A percentile compares a stretch with the other conserved stretches of the same genome.
Conservation (phyloP, 495 filamentous ascomycete genomes). For the Cercophora sp. region DNA sequence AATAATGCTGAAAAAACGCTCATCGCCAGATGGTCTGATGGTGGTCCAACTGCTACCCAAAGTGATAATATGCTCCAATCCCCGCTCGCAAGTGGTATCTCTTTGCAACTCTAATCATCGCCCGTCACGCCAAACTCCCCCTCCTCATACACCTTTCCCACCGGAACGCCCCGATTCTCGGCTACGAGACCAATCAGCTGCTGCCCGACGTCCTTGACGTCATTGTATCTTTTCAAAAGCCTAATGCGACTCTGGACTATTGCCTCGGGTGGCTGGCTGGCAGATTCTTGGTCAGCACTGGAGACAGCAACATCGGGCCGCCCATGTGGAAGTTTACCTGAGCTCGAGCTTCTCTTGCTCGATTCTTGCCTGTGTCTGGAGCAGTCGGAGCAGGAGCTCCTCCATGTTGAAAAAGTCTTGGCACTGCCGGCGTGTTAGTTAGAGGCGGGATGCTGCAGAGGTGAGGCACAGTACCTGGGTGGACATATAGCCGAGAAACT, state of each 20-base stretch:
- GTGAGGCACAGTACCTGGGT: too few species aligned
- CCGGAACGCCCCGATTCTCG: slow-evolving; percentile 59
- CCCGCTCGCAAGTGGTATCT: too few species aligned
- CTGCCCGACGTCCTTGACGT: slow-evolving; percentile 67
- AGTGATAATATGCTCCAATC: too few species aligned
- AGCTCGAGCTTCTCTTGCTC: slow-evolving; percentile 4
- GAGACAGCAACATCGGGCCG: neutral
- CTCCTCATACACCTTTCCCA: slow-evolving; percentile 54
- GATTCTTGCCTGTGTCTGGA: too few species aligned
- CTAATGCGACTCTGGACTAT: slow-evolving; percentile 60
- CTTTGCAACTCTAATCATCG: too few species aligned
- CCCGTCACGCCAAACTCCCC: too few species aligned
- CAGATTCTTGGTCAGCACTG: neutral
- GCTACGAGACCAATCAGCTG: slow-evolving; percentile 70
- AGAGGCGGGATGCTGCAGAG: too few species aligned
- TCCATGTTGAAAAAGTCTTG: slow-evolving; percentile 16
- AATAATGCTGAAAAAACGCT: too few species aligned
- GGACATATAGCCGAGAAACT: too few species aligned
- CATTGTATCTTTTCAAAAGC: slow-evolving; percentile 71
- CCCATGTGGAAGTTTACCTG: neutral
- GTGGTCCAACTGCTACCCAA: too few species aligned
- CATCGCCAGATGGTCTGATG: too few species aligned
- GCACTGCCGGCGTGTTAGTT: neutral
- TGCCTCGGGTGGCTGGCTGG: slow-evolving; percentile 5
- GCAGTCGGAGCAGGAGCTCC: neutral